Evolutionary conservation across 2,329 filamentous ascomycete genomes (phyloP).

Genomic region (Paecilomyces sp.): DNA sequence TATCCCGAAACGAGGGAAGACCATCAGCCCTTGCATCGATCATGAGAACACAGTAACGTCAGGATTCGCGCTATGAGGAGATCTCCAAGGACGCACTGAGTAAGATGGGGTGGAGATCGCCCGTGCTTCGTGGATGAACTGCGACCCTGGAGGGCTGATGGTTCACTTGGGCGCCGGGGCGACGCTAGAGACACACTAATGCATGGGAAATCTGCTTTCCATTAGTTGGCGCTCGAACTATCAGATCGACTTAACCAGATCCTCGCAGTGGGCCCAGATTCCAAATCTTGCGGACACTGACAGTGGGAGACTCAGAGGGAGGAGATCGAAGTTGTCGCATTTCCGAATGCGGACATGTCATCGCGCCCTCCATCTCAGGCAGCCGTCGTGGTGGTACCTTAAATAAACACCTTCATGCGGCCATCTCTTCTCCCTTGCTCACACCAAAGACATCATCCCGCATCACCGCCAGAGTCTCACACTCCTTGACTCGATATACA

Average conservation of each 20-base stretch:
- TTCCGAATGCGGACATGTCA: not conserved
- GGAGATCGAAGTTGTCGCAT: not conserved
- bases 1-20: not conserved
- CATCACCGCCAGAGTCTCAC: not conserved
- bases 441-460: not conserved
- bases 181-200: not conserved
- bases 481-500: not conserved
- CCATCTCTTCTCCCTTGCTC: not conserved
- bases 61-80: not conserved
- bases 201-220: not conserved
- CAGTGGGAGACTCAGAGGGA: not conserved
- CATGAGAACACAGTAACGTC: not conserved
- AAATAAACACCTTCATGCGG: not conserved
- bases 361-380: not conserved
- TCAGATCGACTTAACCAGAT: not conserved
- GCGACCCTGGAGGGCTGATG: not conserved
- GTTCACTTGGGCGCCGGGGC: not conserved
- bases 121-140: not conserved
- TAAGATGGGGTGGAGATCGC: not conserved
- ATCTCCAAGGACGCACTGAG: not conserved
- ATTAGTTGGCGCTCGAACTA: not conserved
- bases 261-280: not conserved
- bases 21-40: not conserved
- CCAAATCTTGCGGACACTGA: not conserved
- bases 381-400: not conserved